These are phyloP conservation scores for Ceratobasidium sp. DNA, from an alignment of 1,284 basidiomycete species.

Conservation along the genomic window DNA sequence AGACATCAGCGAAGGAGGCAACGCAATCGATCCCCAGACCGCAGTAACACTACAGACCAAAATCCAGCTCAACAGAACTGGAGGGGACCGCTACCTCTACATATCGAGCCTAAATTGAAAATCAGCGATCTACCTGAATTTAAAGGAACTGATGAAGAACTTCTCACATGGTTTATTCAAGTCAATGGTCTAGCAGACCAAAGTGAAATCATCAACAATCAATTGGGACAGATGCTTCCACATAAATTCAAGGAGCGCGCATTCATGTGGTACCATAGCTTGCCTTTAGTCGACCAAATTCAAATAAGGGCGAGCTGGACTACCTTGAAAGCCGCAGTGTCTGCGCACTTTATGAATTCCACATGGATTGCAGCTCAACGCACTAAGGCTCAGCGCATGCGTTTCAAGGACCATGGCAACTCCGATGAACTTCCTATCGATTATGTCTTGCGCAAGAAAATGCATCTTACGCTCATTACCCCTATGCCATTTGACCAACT, in stretches of 20 bases:
- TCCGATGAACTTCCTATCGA: background rate
- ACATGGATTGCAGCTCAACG: background rate
- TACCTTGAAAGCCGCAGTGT: too few species aligned
- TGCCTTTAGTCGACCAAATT: too few species aligned
- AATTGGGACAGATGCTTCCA: constrained; percentile 3
- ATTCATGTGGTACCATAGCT: too few species aligned
- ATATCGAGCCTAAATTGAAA: constrained; percentile 32
- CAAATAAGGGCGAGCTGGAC: too few species aligned
- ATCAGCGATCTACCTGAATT: constrained; percentile 1
- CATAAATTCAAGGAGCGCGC: background rate
- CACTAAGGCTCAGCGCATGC: background rate
- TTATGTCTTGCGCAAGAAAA: constrained; percentile 16
- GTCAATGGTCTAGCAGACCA: background rate
- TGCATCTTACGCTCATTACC: background rate
- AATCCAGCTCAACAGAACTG: too few species aligned
- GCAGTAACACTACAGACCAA: too few species aligned
- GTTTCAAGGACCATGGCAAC: background rate
- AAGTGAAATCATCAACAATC: background rate
- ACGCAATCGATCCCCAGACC: too few species aligned
- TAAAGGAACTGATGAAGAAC: background rate
- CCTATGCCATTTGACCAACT: too few species aligned
- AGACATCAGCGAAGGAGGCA: constrained; percentile 9
- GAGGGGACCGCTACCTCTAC: constrained; percentile 29
- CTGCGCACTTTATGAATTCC: too few species aligned
- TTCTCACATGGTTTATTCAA: background rate